Conservation (phyloP, 495 filamentous ascomycete genomes). For the Penicillium samsonianum region DNA sequence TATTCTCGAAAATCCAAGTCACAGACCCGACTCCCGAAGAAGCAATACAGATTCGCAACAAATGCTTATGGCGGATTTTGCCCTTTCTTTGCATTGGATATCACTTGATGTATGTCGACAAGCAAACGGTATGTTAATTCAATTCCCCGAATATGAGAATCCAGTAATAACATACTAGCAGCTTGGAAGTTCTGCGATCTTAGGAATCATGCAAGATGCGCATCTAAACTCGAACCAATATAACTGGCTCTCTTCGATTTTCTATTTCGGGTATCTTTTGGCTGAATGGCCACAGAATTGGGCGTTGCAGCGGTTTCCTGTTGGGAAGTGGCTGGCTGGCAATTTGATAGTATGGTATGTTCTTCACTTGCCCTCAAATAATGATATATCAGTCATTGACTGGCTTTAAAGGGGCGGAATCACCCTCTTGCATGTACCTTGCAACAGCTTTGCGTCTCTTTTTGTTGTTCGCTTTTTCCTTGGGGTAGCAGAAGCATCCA, state of each 20-base stretch:
- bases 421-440: conserved; percentile 39
- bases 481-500: conserved; percentile 41
- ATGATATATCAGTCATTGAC: neutral
- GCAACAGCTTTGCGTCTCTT: conserved; percentile 40
- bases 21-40: conserved; percentile 39
- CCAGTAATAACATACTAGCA: conserved; percentile 11
- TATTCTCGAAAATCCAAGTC: conserved; percentile 43
- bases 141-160: neutral
- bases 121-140: conserved; percentile 40
- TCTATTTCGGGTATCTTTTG: conserved; percentile 53
- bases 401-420: conserved; percentile 31
- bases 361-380: neutral
- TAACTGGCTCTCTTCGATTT: conserved; percentile 51
- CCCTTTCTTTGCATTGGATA: conserved; percentile 48
- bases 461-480: conserved; percentile 47
- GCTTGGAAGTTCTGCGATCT: conserved; percentile 48
- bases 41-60: conserved; percentile 39
- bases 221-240: conserved; percentile 39
- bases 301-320: conserved; percentile 43
- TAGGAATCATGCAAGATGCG: conserved; percentile 53
- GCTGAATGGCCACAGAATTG: conserved; percentile 46
- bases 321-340: conserved; percentile 41
- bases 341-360: conserved; percentile 41
- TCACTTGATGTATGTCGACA: conserved; percentile 49
- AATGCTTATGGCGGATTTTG: conserved; percentile 41